phyloP scores from a whole-genome alignment of 129 eudicot genomes.

The Artemisia annua region DNA sequence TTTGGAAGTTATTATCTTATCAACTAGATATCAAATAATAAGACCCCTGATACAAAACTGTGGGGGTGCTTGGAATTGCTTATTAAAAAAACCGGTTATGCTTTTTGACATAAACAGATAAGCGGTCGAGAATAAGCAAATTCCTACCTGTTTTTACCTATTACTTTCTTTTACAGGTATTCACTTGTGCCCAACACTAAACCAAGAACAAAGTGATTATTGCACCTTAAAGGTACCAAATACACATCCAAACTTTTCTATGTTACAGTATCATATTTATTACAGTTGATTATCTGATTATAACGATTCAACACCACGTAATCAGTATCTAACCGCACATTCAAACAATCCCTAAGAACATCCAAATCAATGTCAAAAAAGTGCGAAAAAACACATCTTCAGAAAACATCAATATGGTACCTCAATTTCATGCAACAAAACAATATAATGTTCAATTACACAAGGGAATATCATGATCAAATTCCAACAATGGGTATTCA shows the following conservation, averaged over 20 bases:
- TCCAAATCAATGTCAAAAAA: too few relatives aligned
- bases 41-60: too few relatives aligned
- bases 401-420: background rate
- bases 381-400: too few relatives aligned
- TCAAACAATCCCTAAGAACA: constrained; percentile 1
- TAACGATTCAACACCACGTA: background rate
- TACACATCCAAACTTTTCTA: background rate
- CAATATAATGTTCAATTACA: background rate
- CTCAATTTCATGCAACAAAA: background rate
- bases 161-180: background rate
- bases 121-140: too few relatives aligned
- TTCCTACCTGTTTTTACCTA: background rate
- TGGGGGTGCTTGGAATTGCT: too few relatives aligned
- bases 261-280: background rate
- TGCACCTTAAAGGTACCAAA: background rate
- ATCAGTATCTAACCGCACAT: background rate
- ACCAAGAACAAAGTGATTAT: background rate
- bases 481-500: constrained; percentile 16
- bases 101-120: too few relatives aligned
- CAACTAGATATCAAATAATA: too few relatives aligned
- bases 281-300: background rate
- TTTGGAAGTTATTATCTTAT: background rate
- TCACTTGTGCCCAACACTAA: background rate
- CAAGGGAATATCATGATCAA: background rate
- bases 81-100: too few relatives aligned